Base-by-base conservation (phyloP, 345 rosid genomes). In the Eucalyptus camaldulensis region DNA sequence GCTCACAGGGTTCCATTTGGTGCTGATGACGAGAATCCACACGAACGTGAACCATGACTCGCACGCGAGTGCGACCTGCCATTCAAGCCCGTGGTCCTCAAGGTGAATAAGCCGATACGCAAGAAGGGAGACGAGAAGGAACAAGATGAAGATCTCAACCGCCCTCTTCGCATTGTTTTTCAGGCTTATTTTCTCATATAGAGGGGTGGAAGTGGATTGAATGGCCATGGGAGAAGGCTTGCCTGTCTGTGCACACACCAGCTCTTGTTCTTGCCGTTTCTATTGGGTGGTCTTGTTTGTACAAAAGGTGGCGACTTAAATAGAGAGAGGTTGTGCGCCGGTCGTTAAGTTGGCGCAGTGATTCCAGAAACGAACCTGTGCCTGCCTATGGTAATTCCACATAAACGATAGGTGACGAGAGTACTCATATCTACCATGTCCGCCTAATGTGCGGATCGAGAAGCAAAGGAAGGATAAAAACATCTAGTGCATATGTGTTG, bases 11-110 rank as follows among this genome's bases (percentile, higher is more conserved):
- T 62, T 95, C 98, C 99, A 96, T 93, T 95, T 95, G 86, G 24
- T 81, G 92, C 16, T 90, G 51, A 93, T 58, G 51, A 88, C 43
- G 90, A 95, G 89, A 45, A 91, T 4, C 98, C 97, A 97, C 29
- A 87, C 6, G 91, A 94, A 93, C 33, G 94, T 88, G 91, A 97
- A 96, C 83, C 88, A 93, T 7, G 94, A 90, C 92, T 97, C 98
- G 85, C 98, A 96, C 3, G 92, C 44, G 65, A 97, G 88, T 51
- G 96, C 98, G 43, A 95, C 92, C 53, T 93, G 45, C 99, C 99
- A 97, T 27, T 88, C 87, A 53, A 89, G 62, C 24, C 95, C 97
- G 62, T 92, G 93, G 86, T 88, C 60, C 7, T 53, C 51, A 45
- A 94, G 90, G 54, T 87, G 49, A 7, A 88, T 7, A 53, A 94